These are phyloP conservation scores for Epichloe brachyelytri DNA, from an alignment of 2,329 filamentous ascomycete species.

Conservation along the genomic window DNA sequence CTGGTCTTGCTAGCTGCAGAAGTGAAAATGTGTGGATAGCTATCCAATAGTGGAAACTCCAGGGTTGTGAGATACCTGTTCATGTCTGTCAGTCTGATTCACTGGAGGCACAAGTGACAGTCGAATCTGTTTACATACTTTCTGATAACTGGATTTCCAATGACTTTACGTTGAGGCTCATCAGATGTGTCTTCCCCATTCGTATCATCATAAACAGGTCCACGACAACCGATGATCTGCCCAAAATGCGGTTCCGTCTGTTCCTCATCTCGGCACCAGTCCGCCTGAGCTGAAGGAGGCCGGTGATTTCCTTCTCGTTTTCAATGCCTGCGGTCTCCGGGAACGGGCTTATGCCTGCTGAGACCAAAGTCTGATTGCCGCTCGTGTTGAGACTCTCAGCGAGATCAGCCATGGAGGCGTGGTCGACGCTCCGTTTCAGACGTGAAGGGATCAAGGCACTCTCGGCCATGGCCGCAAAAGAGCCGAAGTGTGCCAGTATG, in stretches of 20 bases:
- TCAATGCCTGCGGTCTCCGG: slow-evolving; percentile 16
- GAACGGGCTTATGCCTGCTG: slow-evolving; percentile 53
- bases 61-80: slow-evolving; percentile 5
- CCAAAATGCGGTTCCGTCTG: slow-evolving; percentile 16
- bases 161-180: slow-evolving; percentile 10
- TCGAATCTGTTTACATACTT: slow-evolving; percentile 10
- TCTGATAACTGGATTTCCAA: slow-evolving; percentile 16
- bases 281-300: slow-evolving; percentile 18
- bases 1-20: slow-evolving; percentile 21
- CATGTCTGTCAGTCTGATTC: not conserved
- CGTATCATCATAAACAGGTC: slow-evolving; percentile 4
- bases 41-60: slow-evolving; percentile 55
- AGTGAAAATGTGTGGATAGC: slow-evolving; percentile 66
- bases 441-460: slow-evolving; percentile 66
- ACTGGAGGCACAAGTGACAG: not conserved
- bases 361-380: slow-evolving; percentile 69
- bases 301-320: slow-evolving; percentile 17
- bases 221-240: slow-evolving; percentile 14
- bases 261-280: slow-evolving; percentile 1
- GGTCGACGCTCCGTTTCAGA: slow-evolving; percentile 35
- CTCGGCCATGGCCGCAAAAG: slow-evolving; percentile 68
- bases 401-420: slow-evolving; percentile 44
- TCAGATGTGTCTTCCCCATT: slow-evolving; percentile 3
- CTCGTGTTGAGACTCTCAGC: slow-evolving; percentile 57
- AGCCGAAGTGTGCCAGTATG: slow-evolving; percentile 69